These are phyloP conservation scores for Wickerhamomyces rabaulensis DNA, from an alignment of 805 yeast species.

Conservation along the genomic window DNA sequence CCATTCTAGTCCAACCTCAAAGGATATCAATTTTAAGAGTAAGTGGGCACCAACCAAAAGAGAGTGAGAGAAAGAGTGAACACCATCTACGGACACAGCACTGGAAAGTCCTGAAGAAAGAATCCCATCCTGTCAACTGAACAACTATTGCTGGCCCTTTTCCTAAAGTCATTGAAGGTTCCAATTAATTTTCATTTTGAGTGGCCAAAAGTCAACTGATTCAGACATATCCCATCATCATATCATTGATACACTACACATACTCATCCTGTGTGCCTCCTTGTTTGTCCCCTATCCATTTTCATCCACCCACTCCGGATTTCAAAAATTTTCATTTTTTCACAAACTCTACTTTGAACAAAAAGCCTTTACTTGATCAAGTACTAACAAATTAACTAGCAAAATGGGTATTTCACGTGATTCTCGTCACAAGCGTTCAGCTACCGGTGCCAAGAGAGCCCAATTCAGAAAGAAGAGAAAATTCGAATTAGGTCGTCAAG, in stretches of 20 bases:
- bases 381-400: slow-evolving; percentile 13
- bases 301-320: no score
- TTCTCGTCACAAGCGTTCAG: slow-evolving; percentile 99
- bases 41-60: neutral
- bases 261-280: no score
- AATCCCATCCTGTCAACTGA: no score
- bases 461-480: slow-evolving; percentile 99
- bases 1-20: neutral
- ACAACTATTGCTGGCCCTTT: no score
- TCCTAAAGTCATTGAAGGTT: no score
- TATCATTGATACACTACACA: no score
- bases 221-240: no score
- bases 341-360: neutral
- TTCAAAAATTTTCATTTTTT: neutral
- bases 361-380: neutral
- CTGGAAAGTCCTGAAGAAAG: neutral
- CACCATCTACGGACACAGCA: neutral
- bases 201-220: no score
- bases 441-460: slow-evolving; percentile 99
- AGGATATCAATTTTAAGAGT: neutral
- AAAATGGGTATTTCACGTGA: slow-evolving; percentile 99
- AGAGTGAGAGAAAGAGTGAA: neutral
- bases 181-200: no score
- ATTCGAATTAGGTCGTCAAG: slow-evolving; percentile 99
- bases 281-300: no score